Percentiles rank a stretch among this genome's conserved stretches.
phyloP scores from a whole-genome alignment of 2,329 filamentous ascomycete species.

The Clarireedia sp. region DNA sequence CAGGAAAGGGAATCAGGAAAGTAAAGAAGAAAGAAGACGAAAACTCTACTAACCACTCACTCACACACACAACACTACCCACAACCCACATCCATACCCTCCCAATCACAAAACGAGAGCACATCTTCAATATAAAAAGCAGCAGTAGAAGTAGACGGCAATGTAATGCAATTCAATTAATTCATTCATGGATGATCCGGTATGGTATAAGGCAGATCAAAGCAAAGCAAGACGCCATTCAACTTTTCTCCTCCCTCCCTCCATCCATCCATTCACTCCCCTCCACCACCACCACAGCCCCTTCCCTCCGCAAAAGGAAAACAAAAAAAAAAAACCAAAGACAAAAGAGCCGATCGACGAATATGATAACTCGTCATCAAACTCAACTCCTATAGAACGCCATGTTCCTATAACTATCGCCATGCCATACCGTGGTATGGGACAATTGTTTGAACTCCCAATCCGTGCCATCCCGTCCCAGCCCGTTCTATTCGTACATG shows the following conservation, averaged over 20 bases:
- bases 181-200: too few relatives aligned
- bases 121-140: neutral
- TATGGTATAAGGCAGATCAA: too few relatives aligned
- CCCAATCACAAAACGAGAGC: neutral
- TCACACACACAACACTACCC: neutral
- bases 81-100: neutral
- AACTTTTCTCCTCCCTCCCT: too few relatives aligned
- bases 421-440: neutral
- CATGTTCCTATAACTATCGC: neutral
- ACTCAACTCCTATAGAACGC: neutral
- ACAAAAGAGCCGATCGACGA: too few relatives aligned
- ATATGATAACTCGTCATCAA: too few relatives aligned
- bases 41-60: neutral
- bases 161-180: too few relatives aligned
- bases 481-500: neutral
- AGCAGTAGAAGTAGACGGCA: too few relatives aligned
- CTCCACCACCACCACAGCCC: too few relatives aligned
- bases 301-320: too few relatives aligned
- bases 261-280: too few relatives aligned
- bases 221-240: too few relatives aligned
- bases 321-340: too few relatives aligned
- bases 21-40: neutral
- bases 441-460: neutral
- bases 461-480: neutral
- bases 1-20: constrained; percentile 30